Conservation (phyloP, 2,329 filamentous ascomycete genomes). For the Penicillium sp. region DNA sequence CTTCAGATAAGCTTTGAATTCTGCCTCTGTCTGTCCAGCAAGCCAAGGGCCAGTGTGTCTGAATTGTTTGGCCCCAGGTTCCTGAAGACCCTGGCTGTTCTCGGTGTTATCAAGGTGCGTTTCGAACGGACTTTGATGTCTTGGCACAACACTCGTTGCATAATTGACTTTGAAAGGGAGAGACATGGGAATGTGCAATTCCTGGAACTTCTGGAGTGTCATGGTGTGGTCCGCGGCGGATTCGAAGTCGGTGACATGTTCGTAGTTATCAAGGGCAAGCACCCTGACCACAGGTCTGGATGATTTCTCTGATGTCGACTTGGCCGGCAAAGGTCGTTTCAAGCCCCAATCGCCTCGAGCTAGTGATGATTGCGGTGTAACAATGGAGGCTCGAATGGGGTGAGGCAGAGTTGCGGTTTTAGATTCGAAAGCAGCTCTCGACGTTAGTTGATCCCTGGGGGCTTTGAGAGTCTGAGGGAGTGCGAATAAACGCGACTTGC, state of each 20-base stretch:
- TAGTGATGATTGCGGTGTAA: constrained; percentile 70
- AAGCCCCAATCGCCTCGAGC: constrained; percentile 86
- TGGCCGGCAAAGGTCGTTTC: constrained; percentile 77
- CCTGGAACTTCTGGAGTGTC: constrained; percentile 81
- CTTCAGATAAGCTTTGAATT: constrained; percentile 55
- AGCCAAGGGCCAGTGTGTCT: constrained; percentile 61
- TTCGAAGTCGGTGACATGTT: constrained; percentile 85
- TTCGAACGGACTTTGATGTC: constrained; percentile 45
- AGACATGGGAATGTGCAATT: constrained; percentile 71
- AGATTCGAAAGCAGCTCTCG: constrained; percentile 54
- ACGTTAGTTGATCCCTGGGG: constrained; percentile 54
- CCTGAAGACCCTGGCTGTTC: constrained; percentile 32
- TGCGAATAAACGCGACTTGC: constrained; percentile 85
- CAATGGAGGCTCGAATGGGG: constrained; percentile 81
- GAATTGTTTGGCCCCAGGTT: constrained; percentile 49
- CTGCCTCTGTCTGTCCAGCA: constrained; percentile 54
- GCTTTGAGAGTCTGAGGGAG: constrained; percentile 72
- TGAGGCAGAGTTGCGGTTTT: constrained; percentile 70
- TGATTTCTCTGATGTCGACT: constrained; percentile 68
- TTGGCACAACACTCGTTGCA: constrained; percentile 27
- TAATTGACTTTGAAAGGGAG: constrained; percentile 43
- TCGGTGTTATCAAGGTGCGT: constrained; percentile 47
- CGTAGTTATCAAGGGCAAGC: constrained; percentile 75
- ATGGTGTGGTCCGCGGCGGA: constrained; percentile 78
- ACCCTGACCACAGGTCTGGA: constrained; percentile 72